phyloP scores from a whole-genome alignment of 208 protist genomes.

The Borovskyia barvae region DNA sequence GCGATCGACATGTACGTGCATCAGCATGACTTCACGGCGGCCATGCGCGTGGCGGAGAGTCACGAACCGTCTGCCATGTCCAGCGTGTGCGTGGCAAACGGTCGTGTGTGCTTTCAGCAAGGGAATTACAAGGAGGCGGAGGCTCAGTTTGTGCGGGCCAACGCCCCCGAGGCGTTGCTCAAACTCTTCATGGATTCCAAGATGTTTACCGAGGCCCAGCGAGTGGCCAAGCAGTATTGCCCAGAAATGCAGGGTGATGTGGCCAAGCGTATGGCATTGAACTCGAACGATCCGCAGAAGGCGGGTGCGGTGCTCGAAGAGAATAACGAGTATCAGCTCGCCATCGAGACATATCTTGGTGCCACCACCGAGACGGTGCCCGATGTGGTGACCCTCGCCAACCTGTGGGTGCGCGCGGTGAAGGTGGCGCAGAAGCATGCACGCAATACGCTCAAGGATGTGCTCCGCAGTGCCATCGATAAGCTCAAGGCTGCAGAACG shows the following conservation, averaged over 20 bases:
- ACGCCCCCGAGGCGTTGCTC: conserved; percentile 92
- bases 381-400: conserved; percentile 71
- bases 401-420: conserved; percentile 93
- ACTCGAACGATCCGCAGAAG: conserved; percentile 87
- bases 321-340: conserved; percentile 91
- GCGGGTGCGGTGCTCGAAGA: conserved; percentile 91
- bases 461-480: conserved; percentile 62
- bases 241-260: conserved; percentile 86
- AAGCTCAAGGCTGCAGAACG: conserved; percentile 81
- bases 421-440: conserved; percentile 94
- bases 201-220: conserved; percentile 93
- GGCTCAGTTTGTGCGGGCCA: conserved; percentile 88
- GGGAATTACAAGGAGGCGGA: conserved; percentile 92
- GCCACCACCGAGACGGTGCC: conserved; percentile 62
- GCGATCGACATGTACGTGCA: conserved; percentile 97
- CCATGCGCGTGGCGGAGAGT: conserved; percentile 95
- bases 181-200: conserved; percentile 93
- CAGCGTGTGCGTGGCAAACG: conserved; percentile 91
- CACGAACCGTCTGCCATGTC: conserved; percentile 88
- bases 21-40: conserved; percentile 95
- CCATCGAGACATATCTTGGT: conserved; percentile 95
- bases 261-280: conserved; percentile 78
- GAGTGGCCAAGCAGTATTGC: conserved; percentile 88
- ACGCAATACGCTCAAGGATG: conserved; percentile 78
- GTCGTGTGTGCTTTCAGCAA: conserved; percentile 79